These are phyloP conservation scores for Sesbania bispinosa DNA, from an alignment of 306 rosid genomes.

Conservation along the genomic window DNA sequence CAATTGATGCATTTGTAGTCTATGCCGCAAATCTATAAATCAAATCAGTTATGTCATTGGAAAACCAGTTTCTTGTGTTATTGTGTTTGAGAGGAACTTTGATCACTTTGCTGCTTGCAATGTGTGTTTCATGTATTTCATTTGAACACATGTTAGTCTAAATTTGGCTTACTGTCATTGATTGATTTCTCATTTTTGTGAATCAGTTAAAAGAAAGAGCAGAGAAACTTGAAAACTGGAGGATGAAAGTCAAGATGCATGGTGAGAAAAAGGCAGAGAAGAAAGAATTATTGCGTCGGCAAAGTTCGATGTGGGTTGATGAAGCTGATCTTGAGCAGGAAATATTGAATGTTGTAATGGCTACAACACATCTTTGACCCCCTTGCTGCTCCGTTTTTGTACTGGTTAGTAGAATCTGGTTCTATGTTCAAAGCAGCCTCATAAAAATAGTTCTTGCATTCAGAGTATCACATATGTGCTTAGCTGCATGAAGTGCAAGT, in stretches of 20 bases:
- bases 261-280: slow-evolving; percentile 56
- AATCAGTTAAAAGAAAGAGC: slow-evolving; percentile 76
- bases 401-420: slow-evolving; percentile 16
- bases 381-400: slow-evolving; percentile 10
- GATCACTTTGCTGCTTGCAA: background rate
- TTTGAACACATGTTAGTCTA: background rate
- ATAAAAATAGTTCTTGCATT: background rate
- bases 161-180: background rate
- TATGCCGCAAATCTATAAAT: background rate
- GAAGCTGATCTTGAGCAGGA: slow-evolving; percentile 46
- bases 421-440: slow-evolving; percentile 4
- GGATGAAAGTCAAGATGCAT: slow-evolving; percentile 45
- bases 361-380: slow-evolving; percentile 34
- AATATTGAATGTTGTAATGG: slow-evolving; percentile 29
- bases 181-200: background rate
- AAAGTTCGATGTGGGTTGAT: slow-evolving; percentile 74
- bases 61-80: background rate
- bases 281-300: slow-evolving; percentile 46
- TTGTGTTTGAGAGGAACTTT: background rate
- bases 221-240: slow-evolving; percentile 79
- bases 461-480: background rate
- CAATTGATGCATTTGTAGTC: background rate
- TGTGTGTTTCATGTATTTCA: slow-evolving; percentile 2
- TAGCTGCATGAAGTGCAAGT: background rate
- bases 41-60: background rate